Evolutionary conservation across 768 basidiomycete species (phyloP), one percentile per base, ranked within the genome.

Genomic region (Pulveroboletus sp.): DNA sequence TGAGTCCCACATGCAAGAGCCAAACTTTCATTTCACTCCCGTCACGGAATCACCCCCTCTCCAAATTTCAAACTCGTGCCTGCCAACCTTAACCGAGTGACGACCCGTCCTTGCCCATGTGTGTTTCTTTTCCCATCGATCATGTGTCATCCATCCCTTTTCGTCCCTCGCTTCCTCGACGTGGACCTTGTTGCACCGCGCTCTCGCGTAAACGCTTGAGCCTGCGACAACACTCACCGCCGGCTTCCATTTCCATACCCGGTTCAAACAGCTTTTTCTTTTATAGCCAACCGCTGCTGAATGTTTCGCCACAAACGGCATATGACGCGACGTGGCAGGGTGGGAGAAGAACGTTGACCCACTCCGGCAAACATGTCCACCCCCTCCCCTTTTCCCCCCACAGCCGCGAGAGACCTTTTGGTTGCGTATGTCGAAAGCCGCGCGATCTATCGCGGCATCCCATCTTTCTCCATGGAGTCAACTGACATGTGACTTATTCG

Each of bases 51-150:
- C n/a, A 49, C 51, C 50, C 40, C 47, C 45, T 49, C 35, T 47
- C 27, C 36, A 16, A 57, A 63, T 63, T 63, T 65, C 63, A 63
- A 63, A 63, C 43, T 2, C 31, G 43, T 6, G 43, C 49, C 44
- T 47, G 36, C 47, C 56, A 58, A 53, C 54, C 54, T 59, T 50
- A 43, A 48, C 9, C 26, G 32, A 38, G 41, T 49, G 41, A 38
- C 43, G 35, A 60, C 31, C 39, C 5, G 19, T 45, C 36, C 42
- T 35, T 39, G 49, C 32, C 1, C 45, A 43, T 56, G 53, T 49
- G 58, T 31, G 38, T 23, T 19, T 37, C 27, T 16, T 31, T 48
- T 29, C 52, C 62, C 46, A 41, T 54, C 38, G 14, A 29, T 3
- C 56, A 44, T 53, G 36, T 47, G 47, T 45, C 29, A 10, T n/a